Conservation (phyloP, 192 early-diverging fungal genomes). For the Umbelopsis sp. region DNA sequence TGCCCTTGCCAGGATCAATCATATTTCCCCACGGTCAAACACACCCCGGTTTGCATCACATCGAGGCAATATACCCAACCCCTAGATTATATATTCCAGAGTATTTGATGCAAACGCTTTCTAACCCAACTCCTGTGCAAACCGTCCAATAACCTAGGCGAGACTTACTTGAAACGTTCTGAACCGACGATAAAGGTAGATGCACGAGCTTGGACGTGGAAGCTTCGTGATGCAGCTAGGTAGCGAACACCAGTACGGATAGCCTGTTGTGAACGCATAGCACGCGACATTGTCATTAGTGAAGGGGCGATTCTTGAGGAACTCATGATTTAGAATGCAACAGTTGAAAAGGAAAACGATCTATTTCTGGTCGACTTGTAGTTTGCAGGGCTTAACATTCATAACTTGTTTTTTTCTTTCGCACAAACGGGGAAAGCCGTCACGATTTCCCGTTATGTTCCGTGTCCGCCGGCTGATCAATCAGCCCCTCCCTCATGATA, state of each 20-base stretch:
- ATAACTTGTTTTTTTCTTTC: background rate
- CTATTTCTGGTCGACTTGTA: background rate
- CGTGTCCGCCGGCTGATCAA: conserved; percentile 4
- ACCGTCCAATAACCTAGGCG: background rate
- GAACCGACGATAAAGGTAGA: conserved; percentile 17
- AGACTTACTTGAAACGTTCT: conserved; percentile 28
- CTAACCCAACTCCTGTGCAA: background rate
- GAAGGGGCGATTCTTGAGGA: conserved; percentile 11
- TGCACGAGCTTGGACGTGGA: conserved; percentile 31
- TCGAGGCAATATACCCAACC: background rate
- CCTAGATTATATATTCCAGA: background rate
- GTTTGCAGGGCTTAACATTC: background rate
- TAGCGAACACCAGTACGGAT: conserved; percentile 18
- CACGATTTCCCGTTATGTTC: conserved; percentile 15
- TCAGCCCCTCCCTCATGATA: conserved; percentile 7
- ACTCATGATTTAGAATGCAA: conserved; percentile 6
- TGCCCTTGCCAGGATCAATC: background rate
- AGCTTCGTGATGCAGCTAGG: conserved; percentile 23
- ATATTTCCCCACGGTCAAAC: conserved; percentile 14
- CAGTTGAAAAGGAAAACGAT: background rate
- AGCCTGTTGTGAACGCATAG: background rate
- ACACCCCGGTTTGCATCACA: background rate
- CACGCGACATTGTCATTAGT: background rate
- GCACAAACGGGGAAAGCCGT: conserved; percentile 2
- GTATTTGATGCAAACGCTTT: background rate